Evolutionary conservation across 2,329 filamentous ascomycete species (phyloP).

Genomic region (Aspergillus fructus): DNA sequence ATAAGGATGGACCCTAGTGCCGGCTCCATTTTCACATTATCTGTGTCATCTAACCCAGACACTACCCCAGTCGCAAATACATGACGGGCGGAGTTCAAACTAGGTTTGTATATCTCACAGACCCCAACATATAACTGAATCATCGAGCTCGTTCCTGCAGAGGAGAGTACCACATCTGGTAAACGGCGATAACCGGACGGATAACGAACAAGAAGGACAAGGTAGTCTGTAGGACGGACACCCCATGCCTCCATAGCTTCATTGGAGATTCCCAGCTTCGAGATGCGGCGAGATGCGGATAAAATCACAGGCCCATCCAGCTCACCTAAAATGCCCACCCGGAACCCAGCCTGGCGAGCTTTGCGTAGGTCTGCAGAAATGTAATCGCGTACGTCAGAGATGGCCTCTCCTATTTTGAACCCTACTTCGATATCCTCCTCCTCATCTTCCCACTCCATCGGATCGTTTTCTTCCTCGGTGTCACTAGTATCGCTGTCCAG

Average conservation of each 20-base stretch:
- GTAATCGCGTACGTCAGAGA: constrained; percentile 15
- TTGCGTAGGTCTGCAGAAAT: constrained; percentile 61
- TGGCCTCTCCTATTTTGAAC: neutral
- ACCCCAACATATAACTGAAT: constrained; percentile 69
- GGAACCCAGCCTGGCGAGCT: constrained; percentile 67
- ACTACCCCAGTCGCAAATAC: constrained; percentile 52
- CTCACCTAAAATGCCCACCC: constrained; percentile 61
- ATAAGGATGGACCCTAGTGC: constrained; percentile 64
- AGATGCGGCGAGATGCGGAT: constrained; percentile 67
- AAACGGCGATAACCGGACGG: constrained; percentile 60
- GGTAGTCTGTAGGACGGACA: constrained; percentile 63
- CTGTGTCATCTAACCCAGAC: neutral
- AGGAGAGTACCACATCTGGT: constrained; percentile 46
- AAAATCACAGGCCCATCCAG: constrained; percentile 56
- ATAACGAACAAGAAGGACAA: constrained; percentile 71
- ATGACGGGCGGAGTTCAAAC: constrained; percentile 51
- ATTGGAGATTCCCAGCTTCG: constrained; percentile 69
- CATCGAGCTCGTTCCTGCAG: neutral
- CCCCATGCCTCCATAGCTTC: constrained; percentile 78
- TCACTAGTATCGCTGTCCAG: constrained; percentile 23
- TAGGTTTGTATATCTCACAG: constrained; percentile 71
- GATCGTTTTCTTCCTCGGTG: constrained; percentile 28
- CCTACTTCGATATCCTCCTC: constrained; percentile 11
- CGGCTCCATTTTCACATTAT: neutral
- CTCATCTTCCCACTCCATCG: constrained; percentile 32